These are phyloP conservation scores for Citrullus mucosospermus DNA, from an alignment of 306 rosid genomes.

Conservation along the genomic window DNA sequence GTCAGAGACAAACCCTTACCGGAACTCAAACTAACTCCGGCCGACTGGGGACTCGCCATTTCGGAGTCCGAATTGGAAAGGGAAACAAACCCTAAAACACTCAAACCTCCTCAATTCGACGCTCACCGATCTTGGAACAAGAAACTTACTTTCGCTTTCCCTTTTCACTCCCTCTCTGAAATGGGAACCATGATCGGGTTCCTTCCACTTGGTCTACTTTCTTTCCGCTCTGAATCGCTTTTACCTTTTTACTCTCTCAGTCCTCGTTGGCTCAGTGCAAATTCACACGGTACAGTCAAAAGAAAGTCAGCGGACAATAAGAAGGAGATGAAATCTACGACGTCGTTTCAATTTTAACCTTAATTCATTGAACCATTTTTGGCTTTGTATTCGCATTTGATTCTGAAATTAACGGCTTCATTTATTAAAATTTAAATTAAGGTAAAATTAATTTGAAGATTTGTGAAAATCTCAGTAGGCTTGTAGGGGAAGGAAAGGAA, in stretches of 20 bases:
- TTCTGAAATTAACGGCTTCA: neutral
- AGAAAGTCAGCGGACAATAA: neutral
- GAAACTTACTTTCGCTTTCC: neutral
- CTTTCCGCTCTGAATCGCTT: neutral
- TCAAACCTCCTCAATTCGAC: neutral
- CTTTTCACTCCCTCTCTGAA: neutral
- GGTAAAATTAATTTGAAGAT: neutral
- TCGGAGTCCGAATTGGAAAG: conserved; percentile 14
- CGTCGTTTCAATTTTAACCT: neutral
- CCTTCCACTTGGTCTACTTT: neutral
- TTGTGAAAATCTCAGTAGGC: neutral
- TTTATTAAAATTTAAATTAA: neutral
- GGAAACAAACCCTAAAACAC: neutral
- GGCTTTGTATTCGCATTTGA: neutral
- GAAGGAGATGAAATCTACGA: neutral
- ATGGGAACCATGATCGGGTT: neutral
- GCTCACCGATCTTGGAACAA: neutral
- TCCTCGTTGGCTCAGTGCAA: neutral
- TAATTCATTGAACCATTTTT: neutral
- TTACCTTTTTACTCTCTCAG: neutral
- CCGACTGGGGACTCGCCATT: conserved; percentile 46
- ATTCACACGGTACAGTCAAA: neutral
- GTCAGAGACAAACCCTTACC: conserved; percentile 46
- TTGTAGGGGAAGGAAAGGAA: neutral
- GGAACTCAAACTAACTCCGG: conserved; percentile 19